Evolutionary conservation across 2,329 filamentous ascomycete species (phyloP).

Genomic region (Calonectria fujianensis): DNA sequence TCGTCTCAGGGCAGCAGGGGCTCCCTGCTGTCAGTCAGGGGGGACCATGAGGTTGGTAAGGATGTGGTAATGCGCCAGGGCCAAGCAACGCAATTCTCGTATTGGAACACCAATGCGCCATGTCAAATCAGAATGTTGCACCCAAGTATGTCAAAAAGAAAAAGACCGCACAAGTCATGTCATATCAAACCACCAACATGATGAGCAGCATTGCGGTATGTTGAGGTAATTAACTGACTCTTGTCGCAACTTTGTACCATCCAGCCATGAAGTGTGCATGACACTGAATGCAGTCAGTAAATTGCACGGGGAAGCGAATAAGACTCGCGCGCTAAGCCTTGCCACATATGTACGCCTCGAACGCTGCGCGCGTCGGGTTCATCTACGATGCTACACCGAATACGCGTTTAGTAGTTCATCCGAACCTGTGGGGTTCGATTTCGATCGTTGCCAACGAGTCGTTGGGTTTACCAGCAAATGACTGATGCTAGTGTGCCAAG

Average conservation of each 20-base stretch:
- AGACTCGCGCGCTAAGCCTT: too few relatives aligned
- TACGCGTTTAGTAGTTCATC: background rate
- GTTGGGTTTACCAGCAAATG: too few relatives aligned
- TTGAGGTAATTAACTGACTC: too few relatives aligned
- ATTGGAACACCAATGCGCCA: too few relatives aligned
- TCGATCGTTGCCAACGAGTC: background rate
- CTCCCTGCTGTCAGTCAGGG: background rate
- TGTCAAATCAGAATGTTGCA: too few relatives aligned
- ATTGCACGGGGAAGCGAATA: background rate
- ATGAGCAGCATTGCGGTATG: background rate
- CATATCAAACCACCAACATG: too few relatives aligned
- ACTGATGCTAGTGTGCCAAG: background rate
- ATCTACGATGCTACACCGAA: background rate
- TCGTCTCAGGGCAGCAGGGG: background rate
- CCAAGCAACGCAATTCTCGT: background rate
- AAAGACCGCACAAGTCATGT: too few relatives aligned
- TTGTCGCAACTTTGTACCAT: too few relatives aligned
- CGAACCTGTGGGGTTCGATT: background rate
- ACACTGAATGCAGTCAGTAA: background rate
- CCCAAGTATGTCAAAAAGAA: too few relatives aligned
- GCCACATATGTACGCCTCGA: background rate
- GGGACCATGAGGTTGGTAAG: background rate
- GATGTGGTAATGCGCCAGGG: background rate
- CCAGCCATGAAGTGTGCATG: background rate
- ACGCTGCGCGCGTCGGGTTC: background rate